A percentile compares a stretch with the other conserved stretches of the same genome.
These are phyloP conservation scores for Mortierella sp. DNA, from an alignment of 371 early-diverging fungal genomes.

Conservation along the genomic window DNA sequence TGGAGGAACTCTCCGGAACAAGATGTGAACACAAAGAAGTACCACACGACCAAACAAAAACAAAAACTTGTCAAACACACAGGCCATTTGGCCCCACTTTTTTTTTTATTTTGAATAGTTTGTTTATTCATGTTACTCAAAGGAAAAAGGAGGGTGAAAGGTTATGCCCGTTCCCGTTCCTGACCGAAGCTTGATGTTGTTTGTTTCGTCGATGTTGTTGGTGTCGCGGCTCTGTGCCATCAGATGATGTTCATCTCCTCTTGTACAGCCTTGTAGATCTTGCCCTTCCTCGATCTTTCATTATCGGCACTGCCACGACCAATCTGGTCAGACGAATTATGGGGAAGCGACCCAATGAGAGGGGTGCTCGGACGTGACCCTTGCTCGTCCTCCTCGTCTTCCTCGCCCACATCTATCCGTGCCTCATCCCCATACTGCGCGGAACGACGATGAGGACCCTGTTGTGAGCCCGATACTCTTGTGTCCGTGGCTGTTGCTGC, in stretches of 20 bases:
- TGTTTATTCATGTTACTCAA: background rate
- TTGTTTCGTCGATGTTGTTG: background rate
- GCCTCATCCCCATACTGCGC: slow-evolving; percentile 9
- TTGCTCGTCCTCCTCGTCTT: slow-evolving; percentile 5
- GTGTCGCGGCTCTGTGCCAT: background rate
- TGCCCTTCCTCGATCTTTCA: slow-evolving; percentile 28
- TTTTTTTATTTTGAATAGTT: background rate
- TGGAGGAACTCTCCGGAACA: background rate
- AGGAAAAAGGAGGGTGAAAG: background rate
- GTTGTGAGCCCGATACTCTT: background rate
- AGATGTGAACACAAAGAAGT: background rate
- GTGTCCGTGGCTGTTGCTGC: background rate
- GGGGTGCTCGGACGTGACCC: slow-evolving; percentile 18
- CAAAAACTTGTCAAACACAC: background rate
- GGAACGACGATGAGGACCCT: background rate
- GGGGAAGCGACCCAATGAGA: slow-evolving; percentile 9
- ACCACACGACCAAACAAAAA: background rate
- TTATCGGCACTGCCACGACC: background rate
- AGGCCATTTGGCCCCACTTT: slow-evolving; percentile 3
- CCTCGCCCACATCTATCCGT: slow-evolving; percentile 15
- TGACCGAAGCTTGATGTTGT: background rate
- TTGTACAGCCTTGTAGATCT: slow-evolving; percentile 65
- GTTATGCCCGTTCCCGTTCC: background rate
- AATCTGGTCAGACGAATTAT: background rate
- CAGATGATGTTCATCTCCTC: slow-evolving; percentile 60